phyloP scores from a whole-genome alignment of 2,329 filamentous ascomycete genomes.

The Amesomyces nigricolor region DNA sequence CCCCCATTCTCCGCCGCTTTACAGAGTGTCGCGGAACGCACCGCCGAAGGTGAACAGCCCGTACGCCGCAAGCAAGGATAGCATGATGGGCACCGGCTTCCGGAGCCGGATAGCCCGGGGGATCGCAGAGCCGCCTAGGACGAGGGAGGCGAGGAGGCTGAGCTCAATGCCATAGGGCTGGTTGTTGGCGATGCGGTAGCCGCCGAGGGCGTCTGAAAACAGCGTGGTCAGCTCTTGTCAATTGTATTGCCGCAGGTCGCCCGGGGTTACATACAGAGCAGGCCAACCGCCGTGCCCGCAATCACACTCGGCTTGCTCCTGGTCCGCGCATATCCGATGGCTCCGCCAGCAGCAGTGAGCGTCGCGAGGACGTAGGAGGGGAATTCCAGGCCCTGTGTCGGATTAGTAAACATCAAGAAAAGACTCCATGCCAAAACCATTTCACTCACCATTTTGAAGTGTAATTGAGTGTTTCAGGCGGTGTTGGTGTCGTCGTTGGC shows the following conservation, averaged over 20 bases:
- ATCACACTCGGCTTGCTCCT: conserved; percentile 80
- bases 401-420: background rate
- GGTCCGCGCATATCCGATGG: conserved; percentile 78
- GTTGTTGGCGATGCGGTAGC: conserved; percentile 68
- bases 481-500: conserved; percentile 7
- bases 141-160: conserved; percentile 77
- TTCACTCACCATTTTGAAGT: conserved; percentile 12
- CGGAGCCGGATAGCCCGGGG: conserved; percentile 76
- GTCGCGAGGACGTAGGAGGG: conserved; percentile 74
- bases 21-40: conserved; percentile 49
- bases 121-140: conserved; percentile 78
- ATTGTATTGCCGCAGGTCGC: background rate
- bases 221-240: conserved; percentile 1
- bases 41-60: conserved; percentile 75
- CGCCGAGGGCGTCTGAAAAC: conserved; percentile 64
- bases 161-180: conserved; percentile 82
- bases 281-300: conserved; percentile 77
- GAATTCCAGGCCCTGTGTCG: conserved; percentile 28
- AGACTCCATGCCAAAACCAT: background rate
- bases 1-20: conserved; percentile 14
- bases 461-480: background rate
- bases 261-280: conserved; percentile 43
- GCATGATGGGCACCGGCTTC: conserved; percentile 77
- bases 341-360: conserved; percentile 80
- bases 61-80: conserved; percentile 74